Evolutionary conservation across 768 basidiomycete genomes (phyloP).

Genomic region (Tricholoma furcatifolium): DNA sequence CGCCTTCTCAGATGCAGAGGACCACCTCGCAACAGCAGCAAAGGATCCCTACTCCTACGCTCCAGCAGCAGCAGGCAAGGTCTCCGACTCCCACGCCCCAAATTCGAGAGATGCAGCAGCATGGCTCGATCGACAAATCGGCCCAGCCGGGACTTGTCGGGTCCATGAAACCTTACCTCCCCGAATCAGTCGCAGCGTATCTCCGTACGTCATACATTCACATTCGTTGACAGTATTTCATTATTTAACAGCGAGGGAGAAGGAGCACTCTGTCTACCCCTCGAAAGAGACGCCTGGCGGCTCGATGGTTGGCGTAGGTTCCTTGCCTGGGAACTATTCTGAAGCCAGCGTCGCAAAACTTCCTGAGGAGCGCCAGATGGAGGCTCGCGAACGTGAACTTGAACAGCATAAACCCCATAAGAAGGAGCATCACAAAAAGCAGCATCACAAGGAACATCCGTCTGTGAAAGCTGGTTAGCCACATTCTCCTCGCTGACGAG

Average conservation of each 20-base stretch:
- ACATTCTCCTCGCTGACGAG: background rate
- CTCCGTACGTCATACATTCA: background rate
- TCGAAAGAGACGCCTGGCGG: constrained; percentile 4
- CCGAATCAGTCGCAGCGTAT: constrained; percentile 4
- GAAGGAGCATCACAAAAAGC: background rate
- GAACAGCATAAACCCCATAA: background rate
- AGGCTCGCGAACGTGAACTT: background rate
- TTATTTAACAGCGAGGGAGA: background rate
- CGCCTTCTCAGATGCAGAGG: background rate
- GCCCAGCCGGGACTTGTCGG: constrained; percentile 8
- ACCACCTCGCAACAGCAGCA: background rate
- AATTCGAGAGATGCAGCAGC: background rate
- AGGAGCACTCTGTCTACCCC: background rate
- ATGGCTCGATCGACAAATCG: background rate
- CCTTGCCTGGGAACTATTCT: constrained; percentile 41
- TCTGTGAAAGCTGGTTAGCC: background rate
- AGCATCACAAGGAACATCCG: background rate
- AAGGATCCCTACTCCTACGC: too few relatives aligned
- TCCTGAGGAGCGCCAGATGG: constrained; percentile 39
- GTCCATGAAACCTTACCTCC: constrained; percentile 13
- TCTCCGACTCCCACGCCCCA: background rate
- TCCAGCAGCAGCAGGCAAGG: too few relatives aligned
- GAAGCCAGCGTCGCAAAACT: constrained; percentile 46
- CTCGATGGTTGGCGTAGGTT: constrained; percentile 42
- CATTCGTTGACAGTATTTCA: background rate